Evolutionary conservation across 2,329 filamentous ascomycete genomes (phyloP), one percentile per base, ranked within the genome.

Genomic region (Akanthomyces dipterigenus): DNA sequence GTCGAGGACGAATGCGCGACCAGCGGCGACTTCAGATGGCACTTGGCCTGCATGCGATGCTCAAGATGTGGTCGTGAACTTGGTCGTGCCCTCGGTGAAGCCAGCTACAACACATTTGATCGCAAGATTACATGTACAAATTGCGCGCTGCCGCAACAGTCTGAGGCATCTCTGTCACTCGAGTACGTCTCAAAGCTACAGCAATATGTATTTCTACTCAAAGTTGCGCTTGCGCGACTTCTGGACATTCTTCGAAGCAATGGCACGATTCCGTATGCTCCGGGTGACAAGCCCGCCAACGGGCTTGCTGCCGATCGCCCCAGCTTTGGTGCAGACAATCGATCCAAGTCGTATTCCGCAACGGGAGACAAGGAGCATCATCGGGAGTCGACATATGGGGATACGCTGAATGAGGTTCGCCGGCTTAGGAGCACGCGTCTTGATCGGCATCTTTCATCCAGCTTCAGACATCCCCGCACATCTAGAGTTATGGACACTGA

Each of bases 1-100:
- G 93, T 99, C 60, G 95, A 99, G 71, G 93, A 98, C 71, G 93
- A 96, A 72, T 99, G 95, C 72, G 85, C 90, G 64, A 86, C 88
- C 68, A 81, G 82, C 64, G 87, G 86, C 48, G 86, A 93, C 63
- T 83, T 84, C 71, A 86, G 93, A 66, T 96, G 93, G 86, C 95
- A 99, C 72, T 77, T 91, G 50, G 82, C 83, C 50, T 97, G 96
- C 74, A 82, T 96, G 64, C 87, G 83, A 60, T 99, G 95, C 73
- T 80, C 84, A 50, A 84, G 83, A 60, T 86, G 83, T 65, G 74
- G 73, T 28, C 78, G 76, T 56, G 90, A 96, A 62, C 76, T 97
- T 48, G 88, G 87, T 14, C 80, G 84, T 56, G 81, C 83, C 60
- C 74, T 92, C 38, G 77, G 81, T n/a, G 85, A 91, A 67, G 90